Percentiles rank a stretch among this genome's conserved stretches.
phyloP scores from a whole-genome alignment of 768 basidiomycete genomes.

The Suillus brevipes region DNA sequence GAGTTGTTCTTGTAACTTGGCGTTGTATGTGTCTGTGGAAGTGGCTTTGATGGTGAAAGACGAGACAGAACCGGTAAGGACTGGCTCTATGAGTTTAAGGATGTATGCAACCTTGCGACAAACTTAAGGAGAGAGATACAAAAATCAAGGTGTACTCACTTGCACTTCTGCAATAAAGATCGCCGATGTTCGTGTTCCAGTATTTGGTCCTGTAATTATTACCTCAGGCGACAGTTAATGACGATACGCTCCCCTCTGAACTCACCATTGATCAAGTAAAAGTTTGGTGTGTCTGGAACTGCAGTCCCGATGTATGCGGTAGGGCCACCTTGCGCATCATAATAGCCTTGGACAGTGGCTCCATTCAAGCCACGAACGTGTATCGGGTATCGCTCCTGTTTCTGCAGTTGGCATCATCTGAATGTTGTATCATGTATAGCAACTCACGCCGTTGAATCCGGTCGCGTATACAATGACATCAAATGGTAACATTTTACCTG shows the following conservation, averaged over 20 bases:
- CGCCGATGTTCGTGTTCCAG: neutral
- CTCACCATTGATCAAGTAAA: slow-evolving; percentile 1
- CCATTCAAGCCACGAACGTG: neutral
- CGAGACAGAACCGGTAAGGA: neutral
- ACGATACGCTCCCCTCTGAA: neutral
- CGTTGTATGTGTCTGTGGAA: neutral
- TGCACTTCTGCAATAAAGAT: neutral
- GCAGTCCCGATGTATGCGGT: neutral
- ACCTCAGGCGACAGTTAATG: neutral
- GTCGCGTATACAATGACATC: neutral
- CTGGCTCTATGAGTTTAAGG: neutral
- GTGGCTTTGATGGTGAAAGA: neutral
- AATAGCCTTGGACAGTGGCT: neutral
- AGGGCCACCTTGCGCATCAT: neutral
- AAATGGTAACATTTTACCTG: neutral
- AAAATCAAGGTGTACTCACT: neutral
- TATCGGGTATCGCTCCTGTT: neutral
- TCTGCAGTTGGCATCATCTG: neutral
- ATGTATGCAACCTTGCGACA: neutral
- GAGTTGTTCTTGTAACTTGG: neutral
- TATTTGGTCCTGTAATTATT: neutral
- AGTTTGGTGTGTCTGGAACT: neutral
- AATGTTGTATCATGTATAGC: neutral
- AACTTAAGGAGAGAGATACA: neutral
- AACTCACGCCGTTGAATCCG: neutral